Conservation (phyloP, 257 asterid species). For the Solanum pinnatisectum region DNA sequence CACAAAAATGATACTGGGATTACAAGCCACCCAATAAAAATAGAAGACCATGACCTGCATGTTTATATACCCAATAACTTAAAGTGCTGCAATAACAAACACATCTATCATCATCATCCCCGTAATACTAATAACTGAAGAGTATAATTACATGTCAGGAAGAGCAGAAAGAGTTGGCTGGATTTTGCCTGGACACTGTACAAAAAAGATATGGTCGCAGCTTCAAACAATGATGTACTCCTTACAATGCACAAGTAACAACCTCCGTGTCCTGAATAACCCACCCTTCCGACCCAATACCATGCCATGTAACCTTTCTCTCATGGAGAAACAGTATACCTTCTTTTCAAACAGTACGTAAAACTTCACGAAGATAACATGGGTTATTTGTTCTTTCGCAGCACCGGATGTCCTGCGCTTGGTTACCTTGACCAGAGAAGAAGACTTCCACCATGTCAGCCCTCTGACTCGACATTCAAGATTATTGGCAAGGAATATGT, state of each 20-base stretch:
- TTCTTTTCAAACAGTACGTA: neutral
- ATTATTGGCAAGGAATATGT: conserved; percentile 5
- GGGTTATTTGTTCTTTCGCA: conserved; percentile 29
- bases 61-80: neutral
- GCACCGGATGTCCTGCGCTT: conserved; percentile 29
- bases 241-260: neutral
- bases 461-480: conserved; percentile 12
- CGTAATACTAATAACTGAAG: neutral
- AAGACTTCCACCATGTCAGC: conserved; percentile 19
- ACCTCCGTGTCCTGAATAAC: neutral
- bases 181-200: conserved; percentile 21
- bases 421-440: conserved; percentile 5
- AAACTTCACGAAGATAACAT: conserved; percentile 13
- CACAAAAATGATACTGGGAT: neutral
- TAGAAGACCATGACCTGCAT: neutral
- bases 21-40: neutral
- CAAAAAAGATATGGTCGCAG: conserved; percentile 9
- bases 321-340: conserved; percentile 4
- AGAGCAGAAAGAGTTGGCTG: conserved; percentile 23
- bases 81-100: neutral
- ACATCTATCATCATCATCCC: neutral
- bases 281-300: conserved; percentile 22
- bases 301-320: conserved; percentile 16
- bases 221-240: neutral
- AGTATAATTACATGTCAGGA: conserved; percentile 31